Base-by-base conservation (phyloP, 768 basidiomycete species). In the Amanita rubescens region DNA sequence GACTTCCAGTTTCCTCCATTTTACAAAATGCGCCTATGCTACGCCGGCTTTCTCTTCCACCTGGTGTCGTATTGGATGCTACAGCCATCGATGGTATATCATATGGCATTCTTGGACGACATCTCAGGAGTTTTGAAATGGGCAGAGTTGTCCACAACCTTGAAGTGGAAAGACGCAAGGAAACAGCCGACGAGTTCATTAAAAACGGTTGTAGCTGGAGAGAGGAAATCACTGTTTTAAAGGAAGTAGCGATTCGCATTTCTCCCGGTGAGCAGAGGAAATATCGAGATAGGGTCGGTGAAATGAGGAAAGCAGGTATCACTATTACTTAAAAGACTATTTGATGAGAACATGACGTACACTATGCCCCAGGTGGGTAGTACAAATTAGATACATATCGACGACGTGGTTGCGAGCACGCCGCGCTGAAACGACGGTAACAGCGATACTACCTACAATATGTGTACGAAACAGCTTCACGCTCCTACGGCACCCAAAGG, bases 401-500 rank as follows among this genome's bases (percentile, higher is more conserved):
- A n/a, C n/a, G n/a, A n/a, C n/a, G n/a, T n/a, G n/a, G n/a, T n/a
- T n/a, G n/a, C n/a, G n/a, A n/a, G n/a, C n/a, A n/a, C n/a, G n/a
- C n/a, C n/a, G n/a, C n/a, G n/a, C n/a, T n/a, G n/a, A n/a, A n/a
- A n/a, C n/a, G n/a, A n/a, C n/a, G n/a, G n/a, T n/a, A n/a, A n/a
- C n/a, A n/a, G n/a, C n/a, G n/a, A n/a, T n/a, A n/a, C n/a, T n/a
- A n/a, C n/a, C n/a, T 47, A 30, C 3, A 35, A 14, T 35, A 49
- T 9, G 25, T 30, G 47, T 49, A 59, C 49, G 38, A 20, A 38
- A 46, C 17, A 39, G 27, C 14, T 43, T 46, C 56, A 67, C 35
- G 68, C 68, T 25, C 68, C 68, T 41, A 69, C 63, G 32, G 63
- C 64, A 33, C 68, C 64, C 54, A 68, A 51, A 19, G 62, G 55